Evolutionary conservation across 2,329 filamentous ascomycete species (phyloP), one percentile per base, ranked within the genome.

Genomic region (Curvularia sp.): DNA sequence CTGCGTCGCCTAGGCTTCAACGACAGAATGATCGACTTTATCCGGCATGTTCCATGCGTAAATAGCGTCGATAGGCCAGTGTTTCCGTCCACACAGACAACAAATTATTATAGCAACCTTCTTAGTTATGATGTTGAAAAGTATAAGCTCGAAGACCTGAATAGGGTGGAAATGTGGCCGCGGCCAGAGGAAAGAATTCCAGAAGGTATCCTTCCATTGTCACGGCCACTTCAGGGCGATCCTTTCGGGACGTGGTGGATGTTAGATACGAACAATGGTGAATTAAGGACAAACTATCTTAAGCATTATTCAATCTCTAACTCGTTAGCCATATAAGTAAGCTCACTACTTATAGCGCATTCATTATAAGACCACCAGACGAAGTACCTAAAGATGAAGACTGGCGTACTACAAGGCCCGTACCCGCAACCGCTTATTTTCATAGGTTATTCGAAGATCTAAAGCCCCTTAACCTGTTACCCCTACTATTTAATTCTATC

Each of bases 361-460:
- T 8, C 26, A 28, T 28, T 0, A 5, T 1, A 0, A 7, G 26
- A 28, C 26, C 26, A 1, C 0, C 26, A 28, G 26, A n/a, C 1
- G 39, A 52, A 12, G 28, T 52, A 18, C 39, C 49, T 1, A 26
- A 52, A 44, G 39, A 44, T 33, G 49, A 53, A n/a, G 12, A 53
- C 20, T 35, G 39, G 49, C 39, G 49, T 33, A 43, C 39, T 18
- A 20, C 49, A 18, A 18, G 38, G 2, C 49, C 26, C 2, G 39
- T 53, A 9, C 49, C 28, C 10, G 49, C 39, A 13, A 43, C 30
- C 5, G 20, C 13, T 6, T 53, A 44, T 26, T 44, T 53, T 26
- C 20, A 53, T 22, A 15, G 49, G 24, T 35, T 53, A 15, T 33
- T 3, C 28, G 26, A 42, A 7, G 46, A 35, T 2, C n/a, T 48